phyloP scores from a whole-genome alignment of 768 basidiomycete species.

The Mycena vulgaris region DNA sequence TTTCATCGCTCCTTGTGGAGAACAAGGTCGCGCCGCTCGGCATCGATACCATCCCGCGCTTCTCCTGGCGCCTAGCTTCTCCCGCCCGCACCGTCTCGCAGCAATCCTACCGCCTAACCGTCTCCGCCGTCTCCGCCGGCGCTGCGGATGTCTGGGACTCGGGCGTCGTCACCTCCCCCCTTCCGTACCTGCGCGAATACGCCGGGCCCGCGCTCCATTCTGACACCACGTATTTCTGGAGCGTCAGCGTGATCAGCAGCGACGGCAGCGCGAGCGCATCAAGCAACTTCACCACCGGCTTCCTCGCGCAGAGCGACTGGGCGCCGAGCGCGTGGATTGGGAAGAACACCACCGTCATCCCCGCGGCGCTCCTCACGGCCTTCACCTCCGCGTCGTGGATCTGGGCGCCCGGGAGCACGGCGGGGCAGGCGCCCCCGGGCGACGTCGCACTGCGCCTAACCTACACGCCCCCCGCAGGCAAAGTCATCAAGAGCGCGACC shows the following conservation, averaged over 20 bases:
- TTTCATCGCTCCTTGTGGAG: slow-evolving; percentile 5
- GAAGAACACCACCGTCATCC: slow-evolving; percentile 40
- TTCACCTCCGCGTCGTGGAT: slow-evolving; percentile 42
- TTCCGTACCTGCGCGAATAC: slow-evolving; percentile 37
- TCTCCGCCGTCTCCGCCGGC: slow-evolving; percentile 7
- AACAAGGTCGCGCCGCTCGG: slow-evolving; percentile 6
- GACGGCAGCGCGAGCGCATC: slow-evolving; percentile 38
- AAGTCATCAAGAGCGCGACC: slow-evolving; percentile 39
- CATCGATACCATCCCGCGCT: slow-evolving; percentile 8
- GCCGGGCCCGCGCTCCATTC: slow-evolving; percentile 43
- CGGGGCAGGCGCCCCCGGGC: slow-evolving; percentile 31
- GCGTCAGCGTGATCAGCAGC: slow-evolving; percentile 42
- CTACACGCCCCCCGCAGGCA: slow-evolving; percentile 42
- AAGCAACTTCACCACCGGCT: slow-evolving; percentile 47
- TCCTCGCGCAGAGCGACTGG: slow-evolving; percentile 44
- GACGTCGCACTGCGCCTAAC: slow-evolving; percentile 49
- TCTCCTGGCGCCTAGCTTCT: slow-evolving; percentile 16
- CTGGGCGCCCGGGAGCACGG: slow-evolving; percentile 26
- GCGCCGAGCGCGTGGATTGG: slow-evolving; percentile 48
- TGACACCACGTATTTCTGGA: slow-evolving; percentile 47
- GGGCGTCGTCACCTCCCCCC: slow-evolving; percentile 10
- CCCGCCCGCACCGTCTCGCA: slow-evolving; percentile 41
- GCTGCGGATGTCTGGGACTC: slow-evolving; percentile 17
- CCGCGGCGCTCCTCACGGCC: slow-evolving; percentile 38
- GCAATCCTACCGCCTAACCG: slow-evolving; percentile 5